A percentile compares a stretch with the other conserved stretches of the same genome.
phyloP scores from a whole-genome alignment of 2,329 filamentous ascomycete genomes.

The Balansia obtecta region DNA sequence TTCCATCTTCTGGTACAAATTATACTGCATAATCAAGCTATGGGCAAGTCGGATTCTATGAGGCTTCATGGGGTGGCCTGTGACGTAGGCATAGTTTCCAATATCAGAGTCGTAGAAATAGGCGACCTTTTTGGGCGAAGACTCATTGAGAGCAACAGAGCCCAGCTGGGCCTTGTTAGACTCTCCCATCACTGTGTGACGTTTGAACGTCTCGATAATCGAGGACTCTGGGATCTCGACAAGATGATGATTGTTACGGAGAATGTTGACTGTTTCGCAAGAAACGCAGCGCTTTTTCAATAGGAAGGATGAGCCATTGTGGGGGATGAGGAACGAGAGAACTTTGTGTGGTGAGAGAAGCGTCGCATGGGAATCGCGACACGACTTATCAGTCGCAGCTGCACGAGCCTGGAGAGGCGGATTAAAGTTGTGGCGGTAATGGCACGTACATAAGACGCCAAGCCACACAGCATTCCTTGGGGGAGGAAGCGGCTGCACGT shows the following conservation, averaged over 20 bases:
- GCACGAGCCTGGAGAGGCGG: conserved; percentile 9
- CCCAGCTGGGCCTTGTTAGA: conserved; percentile 23
- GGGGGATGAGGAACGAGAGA: not conserved
- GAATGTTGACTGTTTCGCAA: not conserved
- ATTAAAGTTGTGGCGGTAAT: conserved; percentile 19
- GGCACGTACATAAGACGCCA: not conserved
- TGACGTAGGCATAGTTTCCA: conserved; percentile 95
- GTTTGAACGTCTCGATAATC: not conserved
- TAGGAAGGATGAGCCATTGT: not conserved
- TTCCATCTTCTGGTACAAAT: conserved; percentile 93
- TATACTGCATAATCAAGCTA: conserved; percentile 91
- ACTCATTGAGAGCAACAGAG: conserved; percentile 33
- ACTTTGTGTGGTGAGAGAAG: not conserved
- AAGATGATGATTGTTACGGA: not conserved
- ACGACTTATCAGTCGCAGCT: not conserved
- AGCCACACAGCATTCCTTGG: not conserved
- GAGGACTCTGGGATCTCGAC: not conserved
- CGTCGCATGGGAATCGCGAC: conserved; percentile 3
- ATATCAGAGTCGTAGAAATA: conserved; percentile 99
- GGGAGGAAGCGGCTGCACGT: conserved; percentile 7
- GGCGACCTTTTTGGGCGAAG: conserved; percentile 66
- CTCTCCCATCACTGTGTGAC: conserved; percentile 21
- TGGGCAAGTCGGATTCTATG: conserved; percentile 92
- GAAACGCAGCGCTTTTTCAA: not conserved
- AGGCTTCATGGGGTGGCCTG: conserved; percentile 97